A percentile compares a stretch with the other conserved stretches of the same genome.
phyloP scores from a whole-genome alignment of 495 filamentous ascomycete species.

The Penicillium flavigenum region DNA sequence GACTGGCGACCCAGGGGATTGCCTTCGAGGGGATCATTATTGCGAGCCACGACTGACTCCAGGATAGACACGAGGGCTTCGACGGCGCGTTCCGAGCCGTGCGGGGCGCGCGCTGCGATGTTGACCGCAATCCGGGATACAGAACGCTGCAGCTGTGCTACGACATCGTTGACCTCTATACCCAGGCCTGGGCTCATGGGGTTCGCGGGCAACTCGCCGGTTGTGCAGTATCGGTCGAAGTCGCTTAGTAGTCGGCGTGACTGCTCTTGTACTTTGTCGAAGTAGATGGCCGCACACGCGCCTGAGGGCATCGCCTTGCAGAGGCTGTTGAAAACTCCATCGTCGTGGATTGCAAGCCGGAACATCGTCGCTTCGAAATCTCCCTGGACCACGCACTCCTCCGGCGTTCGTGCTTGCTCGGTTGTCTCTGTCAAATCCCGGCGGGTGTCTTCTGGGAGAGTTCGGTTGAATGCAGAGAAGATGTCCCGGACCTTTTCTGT shows the following conservation, averaged over 20 bases:
- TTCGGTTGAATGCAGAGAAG: constrained; percentile 46
- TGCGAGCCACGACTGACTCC: constrained; percentile 43
- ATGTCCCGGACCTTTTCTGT: constrained; percentile 48
- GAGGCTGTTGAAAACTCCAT: constrained; percentile 45
- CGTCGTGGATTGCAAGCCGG: constrained; percentile 49
- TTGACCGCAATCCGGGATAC: constrained; percentile 41
- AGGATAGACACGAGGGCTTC: constrained; percentile 45
- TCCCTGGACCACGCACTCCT: constrained; percentile 49
- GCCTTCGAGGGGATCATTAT: constrained; percentile 45
- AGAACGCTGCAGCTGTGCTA: constrained; percentile 33
- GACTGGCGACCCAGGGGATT: constrained; percentile 40
- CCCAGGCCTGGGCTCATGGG: constrained; percentile 19
- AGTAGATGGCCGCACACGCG: constrained; percentile 49
- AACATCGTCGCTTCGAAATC: constrained; percentile 54
- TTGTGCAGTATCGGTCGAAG: constrained; percentile 46
- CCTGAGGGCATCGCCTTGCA: constrained; percentile 49
- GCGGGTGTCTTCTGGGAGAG: constrained; percentile 49
- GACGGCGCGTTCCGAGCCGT: constrained; percentile 40
- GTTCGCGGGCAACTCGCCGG: constrained; percentile 29
- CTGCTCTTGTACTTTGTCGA: constrained; percentile 45
- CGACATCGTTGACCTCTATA: constrained; percentile 33
- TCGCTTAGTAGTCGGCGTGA: constrained; percentile 36
- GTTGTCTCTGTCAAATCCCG: constrained; percentile 37
- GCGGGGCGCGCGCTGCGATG: constrained; percentile 36
- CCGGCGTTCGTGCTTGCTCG: constrained; percentile 29